These are phyloP conservation scores for Stemphylium vesicarium DNA, from an alignment of 2,329 filamentous ascomycete species.

Conservation along the genomic window DNA sequence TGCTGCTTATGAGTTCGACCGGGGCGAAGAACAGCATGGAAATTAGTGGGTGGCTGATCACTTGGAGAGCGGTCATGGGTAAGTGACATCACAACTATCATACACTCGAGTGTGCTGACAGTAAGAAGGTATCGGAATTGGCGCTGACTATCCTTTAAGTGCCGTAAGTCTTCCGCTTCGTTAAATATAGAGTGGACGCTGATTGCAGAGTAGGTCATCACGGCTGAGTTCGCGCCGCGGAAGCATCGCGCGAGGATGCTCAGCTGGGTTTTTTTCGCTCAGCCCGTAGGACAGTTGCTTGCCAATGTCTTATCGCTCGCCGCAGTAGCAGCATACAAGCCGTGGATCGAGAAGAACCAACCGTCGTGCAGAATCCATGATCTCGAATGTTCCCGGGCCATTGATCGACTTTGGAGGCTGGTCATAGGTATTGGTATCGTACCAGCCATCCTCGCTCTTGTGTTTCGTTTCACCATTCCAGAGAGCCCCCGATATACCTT, in stretches of 20 bases:
- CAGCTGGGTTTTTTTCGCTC: slow-evolving; percentile 51
- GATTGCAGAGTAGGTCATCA: slow-evolving; percentile 34
- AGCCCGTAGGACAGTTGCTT: slow-evolving; percentile 49
- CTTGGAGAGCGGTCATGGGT: slow-evolving; percentile 51
- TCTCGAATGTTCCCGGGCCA: slow-evolving; percentile 35
- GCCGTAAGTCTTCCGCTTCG: slow-evolving; percentile 25
- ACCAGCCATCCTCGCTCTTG: slow-evolving; percentile 37
- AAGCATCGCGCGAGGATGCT: slow-evolving; percentile 50
- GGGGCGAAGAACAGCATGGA: slow-evolving; percentile 45
- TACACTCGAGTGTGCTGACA: background rate
- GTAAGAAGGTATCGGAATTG: slow-evolving; percentile 41
- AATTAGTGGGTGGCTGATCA: slow-evolving; percentile 49
- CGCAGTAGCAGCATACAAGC: slow-evolving; percentile 35
- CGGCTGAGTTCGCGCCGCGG: slow-evolving; percentile 49
- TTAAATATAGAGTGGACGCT: background rate
- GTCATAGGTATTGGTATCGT: slow-evolving; percentile 51
- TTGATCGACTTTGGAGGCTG: slow-evolving; percentile 50
- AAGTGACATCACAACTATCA: background rate
- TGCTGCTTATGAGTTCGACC: slow-evolving; percentile 48
- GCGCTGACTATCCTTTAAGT: slow-evolving; percentile 48
- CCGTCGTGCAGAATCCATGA: slow-evolving; percentile 27
- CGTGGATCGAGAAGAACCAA: slow-evolving; percentile 26
- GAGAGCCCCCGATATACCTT: slow-evolving; percentile 50
- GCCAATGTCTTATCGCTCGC: slow-evolving; percentile 40
- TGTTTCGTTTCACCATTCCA: slow-evolving; percentile 51